Percentiles rank a stretch among this genome's conserved stretches.
phyloP scores from a whole-genome alignment of 2,329 filamentous ascomycete species.

The Harringtonia aguacate region DNA sequence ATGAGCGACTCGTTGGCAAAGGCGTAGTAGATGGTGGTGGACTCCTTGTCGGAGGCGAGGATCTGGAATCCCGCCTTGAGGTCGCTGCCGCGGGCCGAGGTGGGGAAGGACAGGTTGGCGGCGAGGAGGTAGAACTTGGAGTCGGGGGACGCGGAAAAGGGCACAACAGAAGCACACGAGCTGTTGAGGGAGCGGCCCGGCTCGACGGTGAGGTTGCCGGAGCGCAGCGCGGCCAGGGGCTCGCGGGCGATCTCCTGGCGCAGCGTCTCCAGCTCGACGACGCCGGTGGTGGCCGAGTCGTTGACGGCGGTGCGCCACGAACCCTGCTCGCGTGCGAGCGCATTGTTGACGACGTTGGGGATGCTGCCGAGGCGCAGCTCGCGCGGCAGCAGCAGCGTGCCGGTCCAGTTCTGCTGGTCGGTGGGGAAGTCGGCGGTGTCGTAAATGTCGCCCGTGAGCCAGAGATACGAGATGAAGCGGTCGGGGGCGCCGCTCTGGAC shows the following conservation, averaged over 20 bases:
- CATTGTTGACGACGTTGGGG: constrained; percentile 1
- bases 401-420: constrained; percentile 2
- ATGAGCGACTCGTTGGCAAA: constrained; percentile 2
- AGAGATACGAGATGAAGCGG: constrained; percentile 1
- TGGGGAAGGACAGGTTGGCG: constrained; percentile 1
- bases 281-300: background rate
- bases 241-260: constrained; percentile 1
- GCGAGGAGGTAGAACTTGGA: background rate
- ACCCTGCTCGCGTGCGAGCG: background rate
- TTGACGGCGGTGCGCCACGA: background rate
- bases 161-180: background rate
- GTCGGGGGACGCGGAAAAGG: background rate
- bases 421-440: constrained; percentile 1
- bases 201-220: background rate
- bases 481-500: background rate
- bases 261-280: background rate
- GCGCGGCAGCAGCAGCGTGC: constrained; percentile 1
- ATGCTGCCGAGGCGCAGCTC: constrained; percentile 1
- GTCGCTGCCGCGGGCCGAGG: background rate
- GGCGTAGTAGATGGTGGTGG: constrained; percentile 1
- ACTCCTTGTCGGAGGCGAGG: background rate
- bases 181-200: background rate
- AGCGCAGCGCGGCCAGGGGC: background rate
- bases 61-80: constrained; percentile 3
- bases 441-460: constrained; percentile 1